phyloP scores from a whole-genome alignment of 2,329 filamentous ascomycete species.

The Tolypocladium endophyticum region DNA sequence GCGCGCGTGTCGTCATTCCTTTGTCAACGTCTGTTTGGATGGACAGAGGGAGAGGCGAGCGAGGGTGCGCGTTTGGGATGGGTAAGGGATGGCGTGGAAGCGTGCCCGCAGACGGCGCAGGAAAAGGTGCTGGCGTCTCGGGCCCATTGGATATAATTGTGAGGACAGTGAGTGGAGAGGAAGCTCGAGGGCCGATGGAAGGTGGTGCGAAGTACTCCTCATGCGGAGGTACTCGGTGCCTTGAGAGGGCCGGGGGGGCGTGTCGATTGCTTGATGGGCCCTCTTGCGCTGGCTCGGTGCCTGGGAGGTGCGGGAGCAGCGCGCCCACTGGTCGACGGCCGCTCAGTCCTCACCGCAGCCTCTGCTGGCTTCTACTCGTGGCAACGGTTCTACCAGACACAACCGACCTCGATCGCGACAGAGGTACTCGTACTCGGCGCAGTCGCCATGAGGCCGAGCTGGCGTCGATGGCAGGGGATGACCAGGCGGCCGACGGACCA shows the following conservation, averaged over 20 bases:
- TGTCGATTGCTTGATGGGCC: not conserved
- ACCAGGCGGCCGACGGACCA: not conserved
- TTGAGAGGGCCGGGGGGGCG: not conserved
- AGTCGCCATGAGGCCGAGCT: no score
- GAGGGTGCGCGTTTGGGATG: not conserved
- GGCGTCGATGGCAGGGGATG: not conserved
- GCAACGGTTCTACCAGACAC: no score
- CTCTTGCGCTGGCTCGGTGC: not conserved
- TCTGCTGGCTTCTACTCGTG: not conserved
- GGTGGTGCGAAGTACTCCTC: not conserved
- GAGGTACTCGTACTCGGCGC: no score
- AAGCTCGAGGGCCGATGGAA: not conserved
- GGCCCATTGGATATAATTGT: not conserved
- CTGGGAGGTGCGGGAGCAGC: not conserved
- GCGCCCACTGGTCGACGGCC: not conserved
- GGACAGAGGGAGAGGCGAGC: not conserved
- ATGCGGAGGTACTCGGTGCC: not conserved
- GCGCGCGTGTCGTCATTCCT: not conserved
- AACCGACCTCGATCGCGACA: not conserved
- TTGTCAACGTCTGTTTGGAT: not conserved
- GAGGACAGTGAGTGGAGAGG: constrained; percentile 1
- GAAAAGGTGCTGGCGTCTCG: not conserved
- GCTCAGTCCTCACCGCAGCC: not conserved
- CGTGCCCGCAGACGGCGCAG: not conserved
- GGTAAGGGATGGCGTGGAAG: not conserved